These are phyloP conservation scores for Neonectria sp. DNA, from an alignment of 2,329 filamentous ascomycete species.

Conservation along the genomic window DNA sequence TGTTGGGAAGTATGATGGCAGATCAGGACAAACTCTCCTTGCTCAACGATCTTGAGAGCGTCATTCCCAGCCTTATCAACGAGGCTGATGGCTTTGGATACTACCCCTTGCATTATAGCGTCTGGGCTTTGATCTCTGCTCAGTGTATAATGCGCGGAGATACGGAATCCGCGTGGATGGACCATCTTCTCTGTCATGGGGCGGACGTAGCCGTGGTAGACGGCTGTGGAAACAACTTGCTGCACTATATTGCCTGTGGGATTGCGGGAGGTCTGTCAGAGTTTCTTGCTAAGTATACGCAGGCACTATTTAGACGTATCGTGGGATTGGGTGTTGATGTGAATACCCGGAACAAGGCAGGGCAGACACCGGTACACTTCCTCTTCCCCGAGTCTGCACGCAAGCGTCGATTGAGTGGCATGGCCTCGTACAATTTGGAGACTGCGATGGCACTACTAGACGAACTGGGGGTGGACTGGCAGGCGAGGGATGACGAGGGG, in stretches of 20 bases:
- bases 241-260: conserved; percentile 30
- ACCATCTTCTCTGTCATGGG: conserved; percentile 26
- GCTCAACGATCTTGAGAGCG: conserved; percentile 18
- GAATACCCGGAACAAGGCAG: conserved; percentile 35
- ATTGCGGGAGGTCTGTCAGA: not conserved
- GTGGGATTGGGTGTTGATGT: conserved; percentile 29
- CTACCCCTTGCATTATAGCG: conserved; percentile 35
- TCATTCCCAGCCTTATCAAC: conserved; percentile 26
- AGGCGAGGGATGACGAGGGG: conserved; percentile 25
- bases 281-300: not conserved
- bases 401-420: no score
- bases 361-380: conserved; percentile 29
- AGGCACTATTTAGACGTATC: conserved; percentile 21
- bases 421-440: no score
- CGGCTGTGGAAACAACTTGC: conserved; percentile 22
- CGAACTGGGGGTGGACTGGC: conserved; percentile 35
- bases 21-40: not conserved
- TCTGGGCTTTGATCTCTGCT: conserved; percentile 3
- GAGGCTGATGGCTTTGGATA: conserved; percentile 34
- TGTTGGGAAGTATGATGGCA: not conserved
- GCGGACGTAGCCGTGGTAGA: conserved; percentile 32
- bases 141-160: no score
- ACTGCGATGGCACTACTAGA: conserved; percentile 21
- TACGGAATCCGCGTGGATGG: conserved; percentile 16
- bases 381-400: not conserved